Conservation (phyloP, 106 monocot genomes). For the Platanthera zijinensis region DNA sequence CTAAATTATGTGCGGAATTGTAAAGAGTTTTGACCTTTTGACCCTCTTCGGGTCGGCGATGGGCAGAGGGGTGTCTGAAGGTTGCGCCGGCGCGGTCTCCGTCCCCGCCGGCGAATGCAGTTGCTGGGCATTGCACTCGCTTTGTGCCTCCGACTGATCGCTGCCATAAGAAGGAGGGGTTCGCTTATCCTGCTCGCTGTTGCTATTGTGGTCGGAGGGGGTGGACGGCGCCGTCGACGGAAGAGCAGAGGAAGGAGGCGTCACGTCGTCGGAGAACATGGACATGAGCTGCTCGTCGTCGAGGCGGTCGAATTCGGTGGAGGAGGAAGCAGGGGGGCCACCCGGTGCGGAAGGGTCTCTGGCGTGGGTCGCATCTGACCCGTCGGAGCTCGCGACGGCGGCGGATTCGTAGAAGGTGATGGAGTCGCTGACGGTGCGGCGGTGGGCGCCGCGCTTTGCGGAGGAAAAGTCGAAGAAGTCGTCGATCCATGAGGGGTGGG, state of each 20-base stretch:
- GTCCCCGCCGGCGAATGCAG: not conserved
- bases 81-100: not conserved
- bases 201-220: constrained; percentile 36
- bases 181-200: constrained; percentile 28
- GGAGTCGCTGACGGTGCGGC: constrained; percentile 69
- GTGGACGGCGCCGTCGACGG: constrained; percentile 16
- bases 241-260: not conserved
- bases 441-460: constrained; percentile 50
- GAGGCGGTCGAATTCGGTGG: constrained; percentile 55
- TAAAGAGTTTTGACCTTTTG: constrained; percentile 38
- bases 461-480: constrained; percentile 88
- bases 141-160: constrained; percentile 44
- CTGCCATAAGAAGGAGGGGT: constrained; percentile 4
- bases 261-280: constrained; percentile 65
- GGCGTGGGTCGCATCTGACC: constrained; percentile 18
- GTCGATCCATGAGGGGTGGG: constrained; percentile 54
- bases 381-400: not conserved
- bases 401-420: constrained; percentile 56
- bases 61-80: not conserved
- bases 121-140: constrained; percentile 13
- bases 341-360: constrained; percentile 18
- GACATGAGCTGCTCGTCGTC: constrained; percentile 87
- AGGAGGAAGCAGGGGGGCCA: constrained; percentile 66
- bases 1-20: no score
- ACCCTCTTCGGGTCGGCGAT: constrained; percentile 67